phyloP scores from a whole-genome alignment of 805 yeast species.

The Saccharomycopsis lassenensis region DNA sequence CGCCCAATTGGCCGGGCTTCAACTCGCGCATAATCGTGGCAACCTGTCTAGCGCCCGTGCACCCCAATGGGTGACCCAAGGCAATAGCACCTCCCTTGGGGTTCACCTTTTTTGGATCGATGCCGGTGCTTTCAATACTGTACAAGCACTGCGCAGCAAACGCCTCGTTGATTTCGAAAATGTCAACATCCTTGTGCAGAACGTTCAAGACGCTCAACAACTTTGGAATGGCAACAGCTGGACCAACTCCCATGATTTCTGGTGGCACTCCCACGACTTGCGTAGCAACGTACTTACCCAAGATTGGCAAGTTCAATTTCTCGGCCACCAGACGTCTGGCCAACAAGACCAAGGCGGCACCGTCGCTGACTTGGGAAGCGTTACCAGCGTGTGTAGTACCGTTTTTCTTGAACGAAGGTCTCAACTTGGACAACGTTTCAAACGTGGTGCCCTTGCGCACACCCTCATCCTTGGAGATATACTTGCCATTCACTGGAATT shows the following conservation, averaged over 20 bases:
- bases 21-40: slow-evolving; percentile 81
- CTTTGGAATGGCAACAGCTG: slow-evolving; percentile 89
- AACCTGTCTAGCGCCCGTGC: slow-evolving; percentile 87
- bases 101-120: slow-evolving; percentile 65
- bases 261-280: slow-evolving; percentile 91
- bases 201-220: slow-evolving; percentile 55
- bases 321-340: slow-evolving; percentile 83
- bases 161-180: slow-evolving; percentile 91
- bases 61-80: slow-evolving; percentile 87
- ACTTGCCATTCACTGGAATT: slow-evolving; percentile 41
- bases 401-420: slow-evolving; percentile 76
- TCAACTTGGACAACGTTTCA: slow-evolving; percentile 58
- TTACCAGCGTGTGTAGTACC: slow-evolving; percentile 94
- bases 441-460: slow-evolving; percentile 83
- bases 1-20: slow-evolving; percentile 71
- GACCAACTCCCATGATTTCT: slow-evolving; percentile 96
- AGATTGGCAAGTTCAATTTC: slow-evolving; percentile 53
- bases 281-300: slow-evolving; percentile 73
- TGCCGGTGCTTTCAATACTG: slow-evolving; percentile 53
- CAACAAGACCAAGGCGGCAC: slow-evolving; percentile 83
- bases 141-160: slow-evolving; percentile 91
- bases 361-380: slow-evolving; percentile 92
- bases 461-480: slow-evolving; percentile 69
- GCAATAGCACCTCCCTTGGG: slow-evolving; percentile 97
- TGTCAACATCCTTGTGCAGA: slow-evolving; percentile 50